Evolutionary conservation across 768 basidiomycete species (phyloP).

Genomic region (Collybia nuda): DNA sequence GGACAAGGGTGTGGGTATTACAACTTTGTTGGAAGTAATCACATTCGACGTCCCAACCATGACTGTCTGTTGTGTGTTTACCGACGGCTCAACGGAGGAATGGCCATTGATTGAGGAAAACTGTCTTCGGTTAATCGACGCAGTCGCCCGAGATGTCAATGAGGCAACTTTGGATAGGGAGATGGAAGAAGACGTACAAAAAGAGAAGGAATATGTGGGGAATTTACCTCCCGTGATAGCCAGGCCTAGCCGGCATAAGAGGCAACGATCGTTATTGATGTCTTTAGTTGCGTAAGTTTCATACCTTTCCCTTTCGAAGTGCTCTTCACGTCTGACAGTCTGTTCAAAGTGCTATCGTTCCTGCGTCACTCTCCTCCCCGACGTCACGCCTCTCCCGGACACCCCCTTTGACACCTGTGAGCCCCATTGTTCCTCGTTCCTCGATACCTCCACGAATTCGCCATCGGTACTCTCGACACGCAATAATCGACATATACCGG

Average conservation of each 20-base stretch:
- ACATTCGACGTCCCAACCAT: constrained; percentile 53
- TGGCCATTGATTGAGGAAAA: constrained; percentile 41
- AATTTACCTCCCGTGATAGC: constrained; percentile 25
- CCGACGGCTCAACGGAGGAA: constrained; percentile 52
- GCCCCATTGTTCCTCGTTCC: constrained; percentile 28
- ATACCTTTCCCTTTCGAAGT: constrained; percentile 6
- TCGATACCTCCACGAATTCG: constrained; percentile 53
- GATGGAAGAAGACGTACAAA: constrained; percentile 29
- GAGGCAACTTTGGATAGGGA: constrained; percentile 44
- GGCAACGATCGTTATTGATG: constrained; percentile 69
- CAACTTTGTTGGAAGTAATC: constrained; percentile 57
- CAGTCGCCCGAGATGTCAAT: constrained; percentile 53
- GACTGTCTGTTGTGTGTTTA: constrained; percentile 51
- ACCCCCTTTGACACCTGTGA: constrained; percentile 14
- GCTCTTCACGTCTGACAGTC: constrained; percentile 14
- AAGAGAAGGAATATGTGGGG: constrained; percentile 24
- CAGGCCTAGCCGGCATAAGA: constrained; percentile 56
- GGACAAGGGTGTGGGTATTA: constrained; percentile 59
- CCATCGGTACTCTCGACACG: constrained; percentile 55
- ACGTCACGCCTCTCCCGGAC: constrained; percentile 29
- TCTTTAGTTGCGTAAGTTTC: constrained; percentile 63
- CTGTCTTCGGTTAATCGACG: constrained; percentile 45
- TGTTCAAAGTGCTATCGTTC: constrained; percentile 22
- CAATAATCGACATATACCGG: constrained; percentile 57
- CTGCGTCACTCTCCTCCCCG: constrained; percentile 28